A percentile compares a stretch with the other conserved stretches of the same genome.
Evolutionary conservation across 2,329 filamentous ascomycete species (phyloP).

Genomic region (Dothistroma septosporum): DNA sequence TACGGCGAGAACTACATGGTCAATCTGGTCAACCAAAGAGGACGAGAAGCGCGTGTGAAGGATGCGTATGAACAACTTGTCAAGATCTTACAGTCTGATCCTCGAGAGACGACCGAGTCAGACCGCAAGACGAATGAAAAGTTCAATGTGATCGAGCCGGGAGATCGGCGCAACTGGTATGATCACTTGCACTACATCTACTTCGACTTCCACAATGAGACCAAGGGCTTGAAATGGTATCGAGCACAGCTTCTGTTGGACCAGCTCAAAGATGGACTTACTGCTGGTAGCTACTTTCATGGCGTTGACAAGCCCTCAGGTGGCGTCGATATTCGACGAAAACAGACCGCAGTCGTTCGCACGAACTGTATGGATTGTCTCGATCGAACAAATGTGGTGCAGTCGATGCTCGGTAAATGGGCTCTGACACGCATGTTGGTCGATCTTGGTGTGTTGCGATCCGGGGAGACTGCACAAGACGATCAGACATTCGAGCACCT

Average conservation of each 20-base stretch:
- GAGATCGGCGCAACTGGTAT: constrained; percentile 58
- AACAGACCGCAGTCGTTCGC: constrained; percentile 85
- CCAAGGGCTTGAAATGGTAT: constrained; percentile 91
- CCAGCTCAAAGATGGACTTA: constrained; percentile 69
- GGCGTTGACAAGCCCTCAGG: constrained; percentile 80
- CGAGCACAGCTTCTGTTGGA: constrained; percentile 83
- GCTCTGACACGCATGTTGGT: constrained; percentile 83
- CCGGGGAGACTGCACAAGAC: constrained; percentile 73
- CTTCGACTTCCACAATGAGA: constrained; percentile 98
- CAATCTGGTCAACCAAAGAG: constrained; percentile 95
- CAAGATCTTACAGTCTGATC: constrained; percentile 65
- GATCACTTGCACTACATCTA: constrained; percentile 93
- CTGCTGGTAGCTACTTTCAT: constrained; percentile 85
- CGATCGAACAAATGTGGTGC: constrained; percentile 94
- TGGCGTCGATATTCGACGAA: constrained; percentile 71
- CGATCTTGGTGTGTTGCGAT: constrained; percentile 73
- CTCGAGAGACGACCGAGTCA: constrained; percentile 61
- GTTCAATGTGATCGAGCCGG: constrained; percentile 70
- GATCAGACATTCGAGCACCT: constrained; percentile 79
- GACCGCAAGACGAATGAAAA: constrained; percentile 68
- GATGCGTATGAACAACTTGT: constrained; percentile 91
- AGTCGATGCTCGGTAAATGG: constrained; percentile 92
- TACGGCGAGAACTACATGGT: constrained; percentile 98
- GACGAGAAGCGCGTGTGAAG: constrained; percentile 84
- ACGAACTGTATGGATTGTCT: constrained; percentile 99